Evolutionary conservation across 2,329 filamentous ascomycete genomes (phyloP), one percentile per base, ranked within the genome.

Genomic region (Sordariomycetes sp.): DNA sequence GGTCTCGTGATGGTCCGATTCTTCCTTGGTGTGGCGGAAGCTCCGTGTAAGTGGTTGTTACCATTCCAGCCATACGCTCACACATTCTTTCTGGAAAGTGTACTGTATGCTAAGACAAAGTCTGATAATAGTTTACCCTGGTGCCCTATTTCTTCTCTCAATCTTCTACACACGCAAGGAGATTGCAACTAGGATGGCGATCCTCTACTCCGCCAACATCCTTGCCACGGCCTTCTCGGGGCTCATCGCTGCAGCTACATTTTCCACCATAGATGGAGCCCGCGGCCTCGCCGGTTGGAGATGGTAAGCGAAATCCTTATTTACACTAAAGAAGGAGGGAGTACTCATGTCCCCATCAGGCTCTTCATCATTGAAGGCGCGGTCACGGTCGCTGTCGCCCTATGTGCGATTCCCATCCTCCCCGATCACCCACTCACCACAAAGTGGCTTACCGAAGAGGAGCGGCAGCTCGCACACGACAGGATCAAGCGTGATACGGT

Each of bases 221-320:
- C 76, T 88, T 5, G 83, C 82, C 0, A 85, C 85, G 0, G 85
- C 86, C 0, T 88, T 89, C 64, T 84, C 83, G 0, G 86, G 85
- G 0, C 71, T 85, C 18, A 74, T 86, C 20, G 79, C 81, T 1
- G 82, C 81, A 1, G 79, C 83, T 6, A 86, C 90, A 54, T 83
- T 82, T 0, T 70, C 72, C 20, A 78, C 81, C 46, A 77, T 88
- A 54, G 75, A 83, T 59, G 76, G 81, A 12, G 71, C 76, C 1
- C 70, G 71, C 4, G 84, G 81, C 1, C 71, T 86, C 2, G 46
- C 46, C n/a, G 85, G 85, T 4, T 89, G 85, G 85, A 74, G 82
- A 6, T 86, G 80, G 79, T 50, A 50, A 50, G 46, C 22, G 10
- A n/a, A 20, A 14, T 18, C n/a, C 22, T n/a, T n/a, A 50, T n/a